These are phyloP conservation scores for Xylaria palmicola DNA, from an alignment of 495 filamentous ascomycete genomes.

Conservation along the genomic window DNA sequence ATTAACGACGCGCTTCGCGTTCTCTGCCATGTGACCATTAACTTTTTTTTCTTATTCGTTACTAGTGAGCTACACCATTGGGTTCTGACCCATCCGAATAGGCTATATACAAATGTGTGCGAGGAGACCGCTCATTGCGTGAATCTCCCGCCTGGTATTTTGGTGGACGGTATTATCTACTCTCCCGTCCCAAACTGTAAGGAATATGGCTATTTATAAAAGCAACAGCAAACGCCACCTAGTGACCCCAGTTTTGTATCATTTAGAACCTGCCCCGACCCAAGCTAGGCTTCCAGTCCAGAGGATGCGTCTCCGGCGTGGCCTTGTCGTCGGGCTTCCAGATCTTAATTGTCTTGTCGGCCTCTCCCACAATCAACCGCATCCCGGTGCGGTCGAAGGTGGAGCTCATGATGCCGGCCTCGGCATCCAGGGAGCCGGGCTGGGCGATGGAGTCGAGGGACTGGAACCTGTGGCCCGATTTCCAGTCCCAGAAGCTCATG, in stretches of 20 bases:
- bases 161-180: not conserved
- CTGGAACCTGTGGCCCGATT: slow-evolving; percentile 90
- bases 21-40: not conserved
- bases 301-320: slow-evolving; percentile 84
- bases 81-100: not conserved
- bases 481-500: slow-evolving; percentile 99
- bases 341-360: slow-evolving; percentile 97
- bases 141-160: not conserved
- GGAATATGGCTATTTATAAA: not conserved
- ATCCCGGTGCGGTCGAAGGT: slow-evolving; percentile 88
- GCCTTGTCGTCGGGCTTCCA: slow-evolving; percentile 91
- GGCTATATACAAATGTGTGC: not conserved
- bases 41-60: not conserved
- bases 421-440: slow-evolving; percentile 90
- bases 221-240: not conserved
- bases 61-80: not conserved
- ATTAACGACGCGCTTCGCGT: not conserved
- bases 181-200: not conserved
- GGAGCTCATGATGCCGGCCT: slow-evolving; percentile 88
- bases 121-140: not conserved
- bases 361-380: slow-evolving; percentile 88
- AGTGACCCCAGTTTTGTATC: not conserved
- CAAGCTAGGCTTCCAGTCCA: slow-evolving; percentile 89
- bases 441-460: slow-evolving; percentile 85
- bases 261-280: slow-evolving; percentile 48